Evolutionary conservation across 495 filamentous ascomycete species (phyloP), one percentile per base, ranked within the genome.

Genomic region (Neurospora tetraspora): DNA sequence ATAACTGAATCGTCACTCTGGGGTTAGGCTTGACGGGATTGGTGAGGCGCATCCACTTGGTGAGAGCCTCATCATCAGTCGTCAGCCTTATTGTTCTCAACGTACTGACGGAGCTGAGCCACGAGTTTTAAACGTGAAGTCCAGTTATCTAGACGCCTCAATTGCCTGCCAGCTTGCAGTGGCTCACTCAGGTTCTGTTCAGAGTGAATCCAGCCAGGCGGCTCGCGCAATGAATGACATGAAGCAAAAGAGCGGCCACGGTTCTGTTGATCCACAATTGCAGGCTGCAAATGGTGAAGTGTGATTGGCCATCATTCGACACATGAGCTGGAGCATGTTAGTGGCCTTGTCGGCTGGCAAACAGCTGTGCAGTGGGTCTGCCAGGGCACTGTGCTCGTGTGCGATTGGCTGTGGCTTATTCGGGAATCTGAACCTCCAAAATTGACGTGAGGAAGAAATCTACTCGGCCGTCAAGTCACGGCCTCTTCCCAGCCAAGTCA

Each of bases 361-460:
- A 11, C 76, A 74, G 75, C 72, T 76, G 76, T 10, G 40, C 12
- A 9, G 78, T 79, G 78, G 79, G 77, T 74, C 71, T 39, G 12
- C 8, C 27, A 31, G 27, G 27, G 27, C 27, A 31, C 2, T 36
- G 69, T 53, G 37, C 39, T 27, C 23, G 69, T 18, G 20, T 65
- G 71, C 61, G 69, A 77, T 76, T 78, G 74, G 76, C 37, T 70
- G 59, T 77, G 74, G 78, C 78, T 77, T 81, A 81, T 80, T 80
- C 74, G 78, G 76, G 74, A 72, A 31, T 65, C 53, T 65, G 70
- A 71, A 76, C 74, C 65, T 72, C 78, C 73, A 76, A 79, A 81
- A 79, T 79, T 80, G 76, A 76, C 78, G 76, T 78, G 76, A 78
- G 75, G 27, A 77, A 80, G 78, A 81, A 81, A 80, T 80, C 79